phyloP scores from a whole-genome alignment of 2,329 filamentous ascomycete genomes.

The Lizonia empirigonia region DNA sequence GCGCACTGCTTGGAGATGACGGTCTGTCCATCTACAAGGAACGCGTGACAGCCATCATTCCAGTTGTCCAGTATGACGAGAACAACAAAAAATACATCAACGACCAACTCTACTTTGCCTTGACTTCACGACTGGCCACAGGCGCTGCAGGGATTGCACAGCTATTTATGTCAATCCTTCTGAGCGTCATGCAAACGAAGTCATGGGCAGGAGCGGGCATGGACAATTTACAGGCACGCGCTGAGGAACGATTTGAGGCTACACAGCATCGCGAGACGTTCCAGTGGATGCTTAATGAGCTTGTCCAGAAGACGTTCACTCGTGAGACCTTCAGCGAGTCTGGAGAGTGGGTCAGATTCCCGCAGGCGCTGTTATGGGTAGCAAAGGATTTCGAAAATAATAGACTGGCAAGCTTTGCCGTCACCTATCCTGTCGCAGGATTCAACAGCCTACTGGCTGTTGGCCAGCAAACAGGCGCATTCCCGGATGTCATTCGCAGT shows the following conservation, averaged over 20 bases:
- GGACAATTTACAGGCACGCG: constrained; percentile 2
- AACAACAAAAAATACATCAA: constrained; percentile 44
- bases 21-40: constrained; percentile 42
- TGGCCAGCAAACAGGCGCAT: constrained; percentile 25
- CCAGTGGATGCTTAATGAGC: constrained; percentile 38
- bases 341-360: constrained; percentile 38
- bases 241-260: constrained; percentile 23
- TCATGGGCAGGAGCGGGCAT: constrained; percentile 35
- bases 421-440: constrained; percentile 39
- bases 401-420: constrained; percentile 37
- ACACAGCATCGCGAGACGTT: constrained; percentile 28
- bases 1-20: constrained; percentile 29
- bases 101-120: constrained; percentile 39
- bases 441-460: constrained; percentile 33
- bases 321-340: constrained; percentile 41
- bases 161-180: constrained; percentile 42
- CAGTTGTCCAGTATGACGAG: constrained; percentile 33
- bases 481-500: constrained; percentile 17
- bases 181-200: constrained; percentile 32
- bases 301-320: constrained; percentile 34
- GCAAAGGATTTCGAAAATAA: constrained; percentile 33
- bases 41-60: constrained; percentile 35
- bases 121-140: constrained; percentile 39
- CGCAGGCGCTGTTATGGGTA: constrained; percentile 35
- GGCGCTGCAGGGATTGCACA: constrained; percentile 40